Conservation (phyloP, 768 basidiomycete genomes). For the Lenzites betulinus region DNA sequence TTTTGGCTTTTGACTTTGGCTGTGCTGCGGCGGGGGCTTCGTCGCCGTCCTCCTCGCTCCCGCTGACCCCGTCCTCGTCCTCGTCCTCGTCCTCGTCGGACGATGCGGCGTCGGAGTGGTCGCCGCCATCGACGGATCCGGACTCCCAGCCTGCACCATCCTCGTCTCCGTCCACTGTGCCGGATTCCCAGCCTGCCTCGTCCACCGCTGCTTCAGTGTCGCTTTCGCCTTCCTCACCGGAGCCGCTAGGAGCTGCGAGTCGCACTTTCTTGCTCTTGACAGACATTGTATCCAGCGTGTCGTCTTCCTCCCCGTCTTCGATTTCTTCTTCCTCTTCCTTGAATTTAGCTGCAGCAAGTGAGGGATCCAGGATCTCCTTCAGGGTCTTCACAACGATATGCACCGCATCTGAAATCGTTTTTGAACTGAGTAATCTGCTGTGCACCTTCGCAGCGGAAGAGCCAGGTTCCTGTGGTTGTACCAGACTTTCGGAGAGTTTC, state of each 20-base stretch:
- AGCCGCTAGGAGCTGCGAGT: neutral
- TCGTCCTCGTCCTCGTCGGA: conserved; percentile 29
- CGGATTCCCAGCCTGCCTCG: conserved; percentile 54
- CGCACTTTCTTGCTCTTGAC: conserved; percentile 15
- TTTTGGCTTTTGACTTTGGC: conserved; percentile 12
- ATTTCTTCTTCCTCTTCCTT: conserved; percentile 19
- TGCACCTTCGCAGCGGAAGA: conserved; percentile 61
- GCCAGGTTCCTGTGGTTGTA: conserved; percentile 40
- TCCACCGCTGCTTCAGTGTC: conserved; percentile 42
- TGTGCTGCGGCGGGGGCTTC: conserved; percentile 26
- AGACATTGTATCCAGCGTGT: conserved; percentile 26
- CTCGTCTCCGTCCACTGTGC: neutral
- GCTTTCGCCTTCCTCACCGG: conserved; percentile 28
- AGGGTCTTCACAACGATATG: conserved; percentile 53
- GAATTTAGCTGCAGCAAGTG: conserved; percentile 7
- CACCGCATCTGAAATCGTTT: conserved; percentile 64
- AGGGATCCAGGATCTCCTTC: conserved; percentile 42
- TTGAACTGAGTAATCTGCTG: conserved; percentile 75
- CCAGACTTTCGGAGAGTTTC: conserved; percentile 43
- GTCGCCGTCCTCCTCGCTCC: conserved; percentile 10
- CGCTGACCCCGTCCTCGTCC: neutral
- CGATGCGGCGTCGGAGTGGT: conserved; percentile 40
- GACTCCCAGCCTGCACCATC: conserved; percentile 53
- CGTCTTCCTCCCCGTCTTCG: conserved; percentile 25
- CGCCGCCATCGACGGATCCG: conserved; percentile 39